Percentiles rank a stretch among this genome's conserved stretches.
Evolutionary conservation across 768 basidiomycete species (phyloP).

Genomic region (Russula earlei): DNA sequence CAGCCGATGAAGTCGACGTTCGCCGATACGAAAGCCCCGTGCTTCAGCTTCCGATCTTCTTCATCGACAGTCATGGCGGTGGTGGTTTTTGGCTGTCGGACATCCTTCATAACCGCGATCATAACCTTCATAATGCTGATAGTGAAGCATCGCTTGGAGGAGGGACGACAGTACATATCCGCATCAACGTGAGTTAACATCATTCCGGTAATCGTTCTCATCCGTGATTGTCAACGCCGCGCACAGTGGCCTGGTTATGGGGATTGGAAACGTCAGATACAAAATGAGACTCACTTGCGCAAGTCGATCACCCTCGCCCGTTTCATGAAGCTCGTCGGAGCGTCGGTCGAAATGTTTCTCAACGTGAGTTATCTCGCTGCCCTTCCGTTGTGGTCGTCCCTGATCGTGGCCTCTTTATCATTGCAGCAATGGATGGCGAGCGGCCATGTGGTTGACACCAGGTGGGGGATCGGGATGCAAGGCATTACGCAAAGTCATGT

Average conservation of each 20-base stretch:
- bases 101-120: conserved; percentile 3
- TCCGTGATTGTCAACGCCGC: not conserved
- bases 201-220: not conserved
- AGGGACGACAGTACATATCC: not conserved
- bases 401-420: not conserved
- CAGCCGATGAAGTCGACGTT: not conserved
- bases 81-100: not conserved
- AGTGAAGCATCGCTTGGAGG: not conserved
- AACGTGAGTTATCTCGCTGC: not conserved
- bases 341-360: conserved; percentile 3
- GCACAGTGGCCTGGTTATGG: conserved; percentile 7
- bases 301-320: not conserved
- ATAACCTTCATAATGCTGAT: not conserved
- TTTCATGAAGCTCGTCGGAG: conserved; percentile 9
- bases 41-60: conserved; percentile 4
- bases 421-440: not conserved
- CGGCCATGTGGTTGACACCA: not conserved
- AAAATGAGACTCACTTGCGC: not conserved
- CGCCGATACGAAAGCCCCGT: not conserved
- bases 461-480: not conserved
- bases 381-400: not conserved
- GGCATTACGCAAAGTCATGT: not conserved
- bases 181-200: not conserved
- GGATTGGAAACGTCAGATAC: conserved; percentile 5
- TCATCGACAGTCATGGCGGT: not conserved